A percentile compares a stretch with the other conserved stretches of the same genome.
These are phyloP conservation scores for Tubosaeta brunneosetosa DNA, from an alignment of 768 basidiomycete genomes.

Conservation along the genomic window DNA sequence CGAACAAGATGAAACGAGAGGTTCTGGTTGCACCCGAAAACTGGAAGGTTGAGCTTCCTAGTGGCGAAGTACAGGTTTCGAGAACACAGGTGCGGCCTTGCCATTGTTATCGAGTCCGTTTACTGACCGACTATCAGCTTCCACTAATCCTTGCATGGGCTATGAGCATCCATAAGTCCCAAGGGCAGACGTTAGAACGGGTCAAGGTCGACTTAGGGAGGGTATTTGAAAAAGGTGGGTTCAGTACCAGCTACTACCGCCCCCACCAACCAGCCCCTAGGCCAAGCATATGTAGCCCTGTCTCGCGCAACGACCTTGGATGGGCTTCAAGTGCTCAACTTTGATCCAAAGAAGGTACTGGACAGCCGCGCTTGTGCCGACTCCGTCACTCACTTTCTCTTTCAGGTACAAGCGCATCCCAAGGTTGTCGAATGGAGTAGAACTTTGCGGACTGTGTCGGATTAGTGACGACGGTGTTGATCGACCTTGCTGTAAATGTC, in stretches of 20 bases:
- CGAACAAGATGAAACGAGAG: constrained; percentile 50
- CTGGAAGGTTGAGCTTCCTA: constrained; percentile 89
- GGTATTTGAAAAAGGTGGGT: constrained; percentile 86
- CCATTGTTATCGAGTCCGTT: neutral
- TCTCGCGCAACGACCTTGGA: constrained; percentile 85
- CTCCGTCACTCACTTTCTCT: constrained; percentile 2
- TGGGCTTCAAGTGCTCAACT: constrained; percentile 81
- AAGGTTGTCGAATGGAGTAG: constrained; percentile 71
- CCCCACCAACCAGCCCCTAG: constrained; percentile 33
- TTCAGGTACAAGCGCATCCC: constrained; percentile 65
- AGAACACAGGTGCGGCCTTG: constrained; percentile 60
- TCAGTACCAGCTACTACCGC: neutral
- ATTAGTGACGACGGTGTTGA: neutral
- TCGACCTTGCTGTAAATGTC: neutral
- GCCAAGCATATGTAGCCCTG: constrained; percentile 87
- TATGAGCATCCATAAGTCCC: constrained; percentile 97
- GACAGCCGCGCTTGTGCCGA: neutral
- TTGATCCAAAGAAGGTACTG: constrained; percentile 66
- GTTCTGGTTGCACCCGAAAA: constrained; percentile 62
- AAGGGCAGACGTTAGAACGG: constrained; percentile 92
- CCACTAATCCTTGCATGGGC: constrained; percentile 93
- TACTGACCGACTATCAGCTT: constrained; percentile 43
- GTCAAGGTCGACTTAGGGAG: constrained; percentile 92
- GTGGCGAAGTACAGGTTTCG: constrained; percentile 75
- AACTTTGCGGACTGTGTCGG: constrained; percentile 51